phyloP scores from a whole-genome alignment of 2,329 filamentous ascomycete species.

The Herpotrichia juniperi region DNA sequence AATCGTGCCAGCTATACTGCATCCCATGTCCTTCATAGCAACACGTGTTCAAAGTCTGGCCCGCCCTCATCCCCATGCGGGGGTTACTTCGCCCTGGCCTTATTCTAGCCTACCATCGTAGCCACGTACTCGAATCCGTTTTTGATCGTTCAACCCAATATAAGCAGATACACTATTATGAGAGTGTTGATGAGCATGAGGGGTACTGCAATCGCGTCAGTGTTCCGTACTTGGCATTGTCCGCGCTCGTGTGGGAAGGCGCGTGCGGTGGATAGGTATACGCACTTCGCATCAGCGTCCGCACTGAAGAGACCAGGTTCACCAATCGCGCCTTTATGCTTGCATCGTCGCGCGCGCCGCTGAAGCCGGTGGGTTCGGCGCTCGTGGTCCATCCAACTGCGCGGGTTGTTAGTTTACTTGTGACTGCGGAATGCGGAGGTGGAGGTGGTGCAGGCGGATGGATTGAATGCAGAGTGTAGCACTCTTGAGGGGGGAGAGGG shows the following conservation, averaged over 20 bases:
- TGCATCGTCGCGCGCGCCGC: conserved; percentile 70
- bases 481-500: background rate
- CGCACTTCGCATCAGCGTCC: conserved; percentile 92
- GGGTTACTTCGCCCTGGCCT: background rate
- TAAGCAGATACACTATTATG: conserved; percentile 45
- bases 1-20: no score
- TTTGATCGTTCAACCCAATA: conserved; percentile 37
- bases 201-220: conserved; percentile 38
- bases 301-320: conserved; percentile 86
- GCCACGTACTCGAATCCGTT: background rate
- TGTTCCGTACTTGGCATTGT: background rate
- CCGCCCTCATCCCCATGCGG: no score
- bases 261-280: conserved; percentile 25
- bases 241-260: background rate
- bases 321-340: conserved; percentile 87
- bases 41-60: no score
- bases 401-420: background rate
- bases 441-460: background rate
- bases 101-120: background rate
- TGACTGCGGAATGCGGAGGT: background rate
- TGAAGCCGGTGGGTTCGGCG: conserved; percentile 75
- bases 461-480: background rate
- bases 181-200: conserved; percentile 48
- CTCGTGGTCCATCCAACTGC: conserved; percentile 78
- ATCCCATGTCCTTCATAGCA: no score